Percentiles rank a stretch among this genome's conserved stretches.
Conservation (phyloP, 1,284 basidiomycete genomes). For the Puccinia horiana region DNA sequence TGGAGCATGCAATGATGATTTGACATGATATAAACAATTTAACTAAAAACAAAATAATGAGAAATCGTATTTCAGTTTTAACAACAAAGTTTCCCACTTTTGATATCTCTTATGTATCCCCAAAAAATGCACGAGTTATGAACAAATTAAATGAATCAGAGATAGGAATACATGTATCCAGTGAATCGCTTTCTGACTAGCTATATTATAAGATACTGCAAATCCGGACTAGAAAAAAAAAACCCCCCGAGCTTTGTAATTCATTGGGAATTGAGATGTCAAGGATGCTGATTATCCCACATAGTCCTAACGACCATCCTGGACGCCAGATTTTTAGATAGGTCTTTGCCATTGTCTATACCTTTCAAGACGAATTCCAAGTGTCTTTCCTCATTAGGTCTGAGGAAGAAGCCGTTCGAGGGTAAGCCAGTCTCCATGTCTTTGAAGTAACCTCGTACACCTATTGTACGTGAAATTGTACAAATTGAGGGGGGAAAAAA, state of each 20-base stretch:
- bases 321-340: conserved; percentile 8
- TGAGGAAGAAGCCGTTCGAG: conserved; percentile 40
- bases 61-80: too few species aligned
- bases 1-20: too few species aligned
- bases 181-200: too few species aligned
- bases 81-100: too few species aligned
- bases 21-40: too few species aligned
- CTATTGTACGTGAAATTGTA: background rate
- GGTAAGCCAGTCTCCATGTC: conserved; percentile 23
- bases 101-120: too few species aligned
- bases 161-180: too few species aligned
- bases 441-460: conserved; percentile 48
- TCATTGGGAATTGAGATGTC: background rate
- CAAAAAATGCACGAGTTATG: too few species aligned
- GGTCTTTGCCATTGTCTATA: background rate
- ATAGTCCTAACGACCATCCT: conserved; percentile 20
- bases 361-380: conserved; percentile 36
- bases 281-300: conserved; percentile 37
- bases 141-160: too few species aligned
- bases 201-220: too few species aligned
- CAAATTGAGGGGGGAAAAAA: background rate
- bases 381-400: conserved; percentile 15
- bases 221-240: background rate
- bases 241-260: background rate
- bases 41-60: too few species aligned